Evolutionary conservation across 306 rosid species (phyloP).

Genomic region (Gleditsia sinensis): DNA sequence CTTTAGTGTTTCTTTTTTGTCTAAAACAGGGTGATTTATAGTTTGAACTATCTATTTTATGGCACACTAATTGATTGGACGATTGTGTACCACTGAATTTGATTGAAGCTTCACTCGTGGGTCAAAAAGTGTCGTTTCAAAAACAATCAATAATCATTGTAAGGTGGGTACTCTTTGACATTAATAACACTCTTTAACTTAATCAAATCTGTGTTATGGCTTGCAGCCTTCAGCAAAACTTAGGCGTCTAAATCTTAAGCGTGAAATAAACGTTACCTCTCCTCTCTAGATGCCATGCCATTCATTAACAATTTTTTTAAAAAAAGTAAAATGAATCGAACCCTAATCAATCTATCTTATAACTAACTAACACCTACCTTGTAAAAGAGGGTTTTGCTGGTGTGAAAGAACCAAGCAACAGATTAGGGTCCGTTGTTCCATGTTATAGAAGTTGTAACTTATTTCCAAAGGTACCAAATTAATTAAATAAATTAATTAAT

Average conservation of each 20-base stretch:
- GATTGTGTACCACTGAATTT: background rate
- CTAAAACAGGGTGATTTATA: background rate
- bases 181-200: conserved; percentile 20
- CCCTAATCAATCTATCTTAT: too few species aligned
- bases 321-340: too few species aligned
- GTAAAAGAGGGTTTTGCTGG: too few species aligned
- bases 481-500: too few species aligned
- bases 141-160: conserved; percentile 34
- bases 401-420: too few species aligned
- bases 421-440: too few species aligned
- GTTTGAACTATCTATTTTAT: conserved; percentile 8
- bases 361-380: too few species aligned
- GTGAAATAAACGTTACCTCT: conserved; percentile 36
- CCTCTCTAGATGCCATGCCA: too few species aligned
- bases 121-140: conserved; percentile 31
- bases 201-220: conserved; percentile 22
- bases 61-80: conserved; percentile 22
- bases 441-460: too few species aligned
- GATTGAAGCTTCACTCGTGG: conserved; percentile 27
- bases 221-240: conserved; percentile 29
- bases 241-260: conserved; percentile 36
- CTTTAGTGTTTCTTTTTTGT: background rate
- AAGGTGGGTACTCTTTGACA: conserved; percentile 40
- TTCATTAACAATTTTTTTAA: too few species aligned
- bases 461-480: too few species aligned